These are phyloP conservation scores for Amanita thiersii DNA, from an alignment of 768 basidiomycete genomes.

Conservation along the genomic window DNA sequence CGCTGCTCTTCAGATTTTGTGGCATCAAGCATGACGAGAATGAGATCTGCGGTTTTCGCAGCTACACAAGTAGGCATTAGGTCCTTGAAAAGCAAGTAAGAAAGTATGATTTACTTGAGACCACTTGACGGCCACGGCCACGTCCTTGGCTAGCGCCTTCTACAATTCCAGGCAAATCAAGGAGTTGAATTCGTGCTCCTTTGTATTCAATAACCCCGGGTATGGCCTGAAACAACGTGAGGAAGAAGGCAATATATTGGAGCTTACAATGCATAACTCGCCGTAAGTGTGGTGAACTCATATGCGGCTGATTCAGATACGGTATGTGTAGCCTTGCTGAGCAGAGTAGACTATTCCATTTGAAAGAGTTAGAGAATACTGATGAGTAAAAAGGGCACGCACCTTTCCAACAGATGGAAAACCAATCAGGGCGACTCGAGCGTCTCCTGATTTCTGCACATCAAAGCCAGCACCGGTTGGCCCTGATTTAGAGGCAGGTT, in stretches of 20 bases:
- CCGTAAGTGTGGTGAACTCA: constrained; percentile 91
- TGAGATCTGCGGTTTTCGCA: constrained; percentile 89
- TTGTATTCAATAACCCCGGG: constrained; percentile 96
- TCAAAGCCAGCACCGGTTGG: constrained; percentile 82
- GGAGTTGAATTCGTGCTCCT: constrained; percentile 84
- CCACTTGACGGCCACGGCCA: constrained; percentile 93
- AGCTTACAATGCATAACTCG: constrained; percentile 21
- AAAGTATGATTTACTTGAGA: constrained; percentile 56
- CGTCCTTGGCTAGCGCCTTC: constrained; percentile 87
- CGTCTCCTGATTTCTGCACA: constrained; percentile 77
- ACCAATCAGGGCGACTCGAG: constrained; percentile 85
- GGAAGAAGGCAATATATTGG: not conserved
- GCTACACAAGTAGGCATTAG: constrained; percentile 29
- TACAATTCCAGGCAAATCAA: constrained; percentile 95
- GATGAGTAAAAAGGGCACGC: constrained; percentile 5
- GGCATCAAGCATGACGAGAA: constrained; percentile 88
- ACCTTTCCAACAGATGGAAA: constrained; percentile 95
- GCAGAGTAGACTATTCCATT: constrained; percentile 66
- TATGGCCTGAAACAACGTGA: constrained; percentile 54
- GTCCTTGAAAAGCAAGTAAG: not conserved
- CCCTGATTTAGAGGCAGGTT: constrained; percentile 80
- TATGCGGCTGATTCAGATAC: constrained; percentile 85
- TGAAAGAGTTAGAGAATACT: not conserved
- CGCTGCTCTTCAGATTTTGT: constrained; percentile 92
- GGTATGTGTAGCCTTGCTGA: constrained; percentile 89